Evolutionary conservation across 2,329 filamentous ascomycete genomes (phyloP), one percentile per base, ranked within the genome.

Genomic region (Fusarium redolens): DNA sequence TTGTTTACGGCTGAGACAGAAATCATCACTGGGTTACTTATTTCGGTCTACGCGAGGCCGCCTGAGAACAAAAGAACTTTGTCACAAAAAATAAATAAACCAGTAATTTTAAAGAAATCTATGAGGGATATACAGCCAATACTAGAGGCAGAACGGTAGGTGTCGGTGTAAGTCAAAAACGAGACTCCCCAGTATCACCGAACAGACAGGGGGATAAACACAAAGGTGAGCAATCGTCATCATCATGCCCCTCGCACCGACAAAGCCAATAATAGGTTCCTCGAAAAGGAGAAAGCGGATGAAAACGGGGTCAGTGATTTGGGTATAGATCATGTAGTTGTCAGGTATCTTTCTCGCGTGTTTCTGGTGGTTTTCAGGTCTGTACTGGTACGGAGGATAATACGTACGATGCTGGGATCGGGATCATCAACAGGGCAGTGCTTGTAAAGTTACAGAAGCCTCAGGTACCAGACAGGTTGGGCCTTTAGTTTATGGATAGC

Each of bases 41-140:
- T 40, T 58, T 38, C 11, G 51, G 65, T 30, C 50, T 41, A 50
- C 37, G 44, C 37, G 69, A 73, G 69, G 69, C 69, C 69, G 65
- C 65, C 69, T 55, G 14, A 22, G 35, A 25, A 31, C 35, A 52
- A 28, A 56, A 56, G 58, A 13, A 51, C 38, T 43, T 31, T 20
- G 17, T 15, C 37, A 25, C 28, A 35, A 7, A 28, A 40, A 38
- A 12, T 12, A 17, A 17, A 38, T 38, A 5, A 17, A 31, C 33
- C 12, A 31, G 48, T 15, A 52, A 45, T 43, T 45, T 43, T 14
- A 22, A 37, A 9, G 6, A 60, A 54, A 5, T 44, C 33, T 48
- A 66, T 73, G 69, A 72, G 69, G 69, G 60, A 72, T 70, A 71
- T 67, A 65, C 70, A 69, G 45, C 64, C 68, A 68, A 69, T 65